Base-by-base conservation (phyloP, 2,329 filamentous ascomycete genomes). In the Stachybotrys echinatus region DNA sequence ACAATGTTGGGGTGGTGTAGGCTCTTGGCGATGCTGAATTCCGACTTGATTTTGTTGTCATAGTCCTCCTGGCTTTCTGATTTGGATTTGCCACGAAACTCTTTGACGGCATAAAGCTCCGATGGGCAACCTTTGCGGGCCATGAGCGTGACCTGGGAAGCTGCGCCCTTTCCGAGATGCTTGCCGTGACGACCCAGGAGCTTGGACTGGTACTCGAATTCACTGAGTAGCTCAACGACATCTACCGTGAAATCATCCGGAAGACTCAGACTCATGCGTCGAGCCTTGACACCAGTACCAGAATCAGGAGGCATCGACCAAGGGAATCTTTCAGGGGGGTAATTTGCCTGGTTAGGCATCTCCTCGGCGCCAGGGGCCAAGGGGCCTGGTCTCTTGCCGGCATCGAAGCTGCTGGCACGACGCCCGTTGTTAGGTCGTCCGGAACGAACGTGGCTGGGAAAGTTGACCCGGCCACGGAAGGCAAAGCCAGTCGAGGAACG, bases 1-100 rank as follows among this genome's bases (percentile, higher is more conserved):
- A 95, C 87, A 58, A 95, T 88, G 65, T 95, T 95, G 47, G 90
- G 89, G 64, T 95, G 90, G 60, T 90, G 82, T 53, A 92, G 71
- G 56, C 87, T 89, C 73, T 92, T 92, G 52, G 88, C 88, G 56
- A 95, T 91, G 66, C 85, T 89, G 71, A 84, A 96, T 65, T 96
- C 91, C 2, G 88, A 92, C 68, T 92, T 95, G 73, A 95, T 88
- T 74, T 95, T 94, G 69, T 89, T 86, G 56, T 88, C 81, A 66
- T 95, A 95, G 47, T 94, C 88, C 23, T 83, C 78, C 54, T 81
- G 74, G 10, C 80, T 83, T 64, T 95, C 90, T 39, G 78, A 76
- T 31, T 79, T 76, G 34, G 83, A 83, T 66, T 88, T 87, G 55
- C 81, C 80, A 12, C 89, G 83, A 65, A 95, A 95, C 61, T 94